Conservation (phyloP, 129 eudicot genomes). For the Flaveria trinervia region DNA sequence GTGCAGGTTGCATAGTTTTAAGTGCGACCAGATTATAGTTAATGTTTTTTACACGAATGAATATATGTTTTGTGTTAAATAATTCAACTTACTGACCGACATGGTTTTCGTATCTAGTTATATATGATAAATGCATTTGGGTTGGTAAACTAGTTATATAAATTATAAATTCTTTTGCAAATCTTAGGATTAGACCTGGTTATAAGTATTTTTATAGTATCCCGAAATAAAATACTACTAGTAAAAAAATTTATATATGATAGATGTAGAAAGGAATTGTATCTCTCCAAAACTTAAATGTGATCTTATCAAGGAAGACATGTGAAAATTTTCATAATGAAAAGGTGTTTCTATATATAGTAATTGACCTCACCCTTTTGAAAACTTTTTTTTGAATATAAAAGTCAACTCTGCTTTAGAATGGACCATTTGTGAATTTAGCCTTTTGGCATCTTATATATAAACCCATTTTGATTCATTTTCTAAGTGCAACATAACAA, state of each 20-base stretch:
- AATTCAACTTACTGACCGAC: not conserved
- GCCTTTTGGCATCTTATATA: not conserved
- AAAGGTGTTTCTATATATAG: conserved; percentile 31
- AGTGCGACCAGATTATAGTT: not conserved
- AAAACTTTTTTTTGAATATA: conserved; percentile 12
- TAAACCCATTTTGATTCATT: conserved; percentile 12
- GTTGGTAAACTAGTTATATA: too few species aligned
- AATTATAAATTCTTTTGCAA: too few species aligned
- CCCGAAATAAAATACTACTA: too few species aligned
- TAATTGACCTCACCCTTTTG: conserved; percentile 21
- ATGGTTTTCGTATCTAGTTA: too few species aligned
- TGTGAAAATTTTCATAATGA: conserved; percentile 8
- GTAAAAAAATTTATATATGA: not conserved
- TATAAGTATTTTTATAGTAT: too few species aligned
- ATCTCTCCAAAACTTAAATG: not conserved
- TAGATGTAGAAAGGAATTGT: not conserved
- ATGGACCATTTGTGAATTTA: not conserved
- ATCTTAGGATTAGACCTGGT: too few species aligned
- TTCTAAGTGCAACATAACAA: conserved; percentile 8
- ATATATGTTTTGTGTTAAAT: not conserved
- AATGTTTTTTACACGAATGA: not conserved
- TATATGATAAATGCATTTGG: too few species aligned
- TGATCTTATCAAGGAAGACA: conserved; percentile 11
- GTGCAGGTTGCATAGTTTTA: not conserved
- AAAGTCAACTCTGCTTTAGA: conserved; percentile 24